Evolutionary conservation across 352 stramenopile genomes (phyloP).

Genomic region (Pythium aphanidermatum): DNA sequence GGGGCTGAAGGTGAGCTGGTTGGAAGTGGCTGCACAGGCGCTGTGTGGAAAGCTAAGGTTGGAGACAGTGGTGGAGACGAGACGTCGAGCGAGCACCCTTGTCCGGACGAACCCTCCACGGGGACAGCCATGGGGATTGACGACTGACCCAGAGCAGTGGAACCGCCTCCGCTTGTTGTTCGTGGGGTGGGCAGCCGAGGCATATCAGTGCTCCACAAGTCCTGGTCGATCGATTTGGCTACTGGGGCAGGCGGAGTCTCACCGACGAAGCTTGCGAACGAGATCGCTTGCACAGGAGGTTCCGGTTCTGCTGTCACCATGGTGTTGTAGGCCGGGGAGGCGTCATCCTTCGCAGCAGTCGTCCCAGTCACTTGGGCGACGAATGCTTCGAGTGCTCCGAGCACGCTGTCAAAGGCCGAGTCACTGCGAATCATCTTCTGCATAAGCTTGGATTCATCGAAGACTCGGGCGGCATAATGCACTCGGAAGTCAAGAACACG

Average conservation of each 20-base stretch:
- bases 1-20: slow-evolving; percentile 4
- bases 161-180: neutral
- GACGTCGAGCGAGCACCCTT: too few relatives aligned
- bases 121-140: neutral
- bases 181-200: slow-evolving; percentile 1
- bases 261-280: slow-evolving; percentile 64
- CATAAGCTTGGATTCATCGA: slow-evolving; percentile 48
- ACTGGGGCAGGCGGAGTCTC: slow-evolving; percentile 7
- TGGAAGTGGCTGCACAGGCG: slow-evolving; percentile 10
- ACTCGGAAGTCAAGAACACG: slow-evolving; percentile 62
- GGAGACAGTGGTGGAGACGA: too few relatives aligned
- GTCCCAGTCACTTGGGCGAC: slow-evolving; percentile 15
- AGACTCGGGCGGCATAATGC: slow-evolving; percentile 45
- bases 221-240: neutral
- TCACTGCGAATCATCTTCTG: slow-evolving; percentile 39
- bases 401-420: slow-evolving; percentile 29
- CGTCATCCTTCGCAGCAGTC: neutral
- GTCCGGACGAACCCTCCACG: too few relatives aligned
- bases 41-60: slow-evolving; percentile 4
- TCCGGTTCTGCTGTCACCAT: neutral
- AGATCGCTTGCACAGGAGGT: slow-evolving; percentile 36
- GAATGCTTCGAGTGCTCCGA: slow-evolving; percentile 41
- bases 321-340: neutral
- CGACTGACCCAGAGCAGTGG: too few relatives aligned
- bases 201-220: slow-evolving; percentile 6